These are phyloP conservation scores for Suillus subaureus DNA, from an alignment of 768 basidiomycete genomes.

Conservation along the genomic window DNA sequence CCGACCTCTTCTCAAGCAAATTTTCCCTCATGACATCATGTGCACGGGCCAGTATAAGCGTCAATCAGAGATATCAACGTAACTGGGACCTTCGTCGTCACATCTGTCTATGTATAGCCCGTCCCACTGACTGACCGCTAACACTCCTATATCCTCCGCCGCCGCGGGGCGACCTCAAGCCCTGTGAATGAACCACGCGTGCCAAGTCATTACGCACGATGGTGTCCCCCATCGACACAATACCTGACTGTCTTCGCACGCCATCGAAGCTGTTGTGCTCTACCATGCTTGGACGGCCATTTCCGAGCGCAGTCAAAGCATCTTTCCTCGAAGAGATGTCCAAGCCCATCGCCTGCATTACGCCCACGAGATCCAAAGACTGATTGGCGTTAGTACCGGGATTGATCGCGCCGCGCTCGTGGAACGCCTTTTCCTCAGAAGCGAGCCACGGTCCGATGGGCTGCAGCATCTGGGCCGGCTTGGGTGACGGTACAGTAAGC, in stretches of 20 bases:
- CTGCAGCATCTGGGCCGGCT: background rate
- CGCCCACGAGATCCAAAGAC: background rate
- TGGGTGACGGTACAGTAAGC: background rate
- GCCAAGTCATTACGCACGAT: background rate
- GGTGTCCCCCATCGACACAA: background rate
- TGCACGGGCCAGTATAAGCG: background rate
- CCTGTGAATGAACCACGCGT: background rate
- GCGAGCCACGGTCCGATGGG: conserved; percentile 4
- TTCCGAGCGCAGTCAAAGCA: background rate
- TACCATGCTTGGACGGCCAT: background rate
- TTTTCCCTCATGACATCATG: background rate
- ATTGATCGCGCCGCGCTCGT: background rate
- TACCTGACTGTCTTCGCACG: background rate
- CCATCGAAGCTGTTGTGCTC: background rate
- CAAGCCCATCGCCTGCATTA: conserved; percentile 4
- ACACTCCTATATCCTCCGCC: background rate
- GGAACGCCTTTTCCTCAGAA: conserved; percentile 7
- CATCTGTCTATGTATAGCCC: conserved; percentile 4
- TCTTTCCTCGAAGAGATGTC: background rate
- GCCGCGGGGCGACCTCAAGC: background rate
- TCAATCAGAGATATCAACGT: background rate
- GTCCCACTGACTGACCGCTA: background rate
- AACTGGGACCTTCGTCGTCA: background rate
- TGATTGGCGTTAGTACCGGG: background rate
- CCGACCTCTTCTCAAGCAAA: background rate